phyloP scores from a whole-genome alignment of 192 early-diverging fungal species.

The Mortierella alpina region DNA sequence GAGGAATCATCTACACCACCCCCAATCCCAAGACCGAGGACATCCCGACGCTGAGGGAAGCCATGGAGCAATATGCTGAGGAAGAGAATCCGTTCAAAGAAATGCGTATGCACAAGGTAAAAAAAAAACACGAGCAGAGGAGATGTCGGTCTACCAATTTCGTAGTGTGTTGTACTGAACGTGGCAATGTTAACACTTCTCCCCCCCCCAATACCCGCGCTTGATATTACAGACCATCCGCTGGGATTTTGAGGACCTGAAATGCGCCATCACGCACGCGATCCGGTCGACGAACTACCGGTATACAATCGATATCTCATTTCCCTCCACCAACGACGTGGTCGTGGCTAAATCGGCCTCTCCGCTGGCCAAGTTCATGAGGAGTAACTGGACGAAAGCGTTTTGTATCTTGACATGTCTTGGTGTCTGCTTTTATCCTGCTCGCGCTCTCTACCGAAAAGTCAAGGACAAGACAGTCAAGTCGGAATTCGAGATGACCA shows the following conservation, averaged over 20 bases:
- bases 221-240: constrained; percentile 8
- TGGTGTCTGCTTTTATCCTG: constrained; percentile 49
- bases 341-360: constrained; percentile 40
- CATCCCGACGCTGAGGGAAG: constrained; percentile 23
- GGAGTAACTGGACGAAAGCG: constrained; percentile 37
- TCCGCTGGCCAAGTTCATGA: constrained; percentile 35
- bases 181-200: too few relatives aligned
- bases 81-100: constrained; percentile 55
- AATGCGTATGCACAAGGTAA: constrained; percentile 54
- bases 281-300: constrained; percentile 39
- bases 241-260: constrained; percentile 55
- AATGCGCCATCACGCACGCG: constrained; percentile 48
- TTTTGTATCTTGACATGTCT: constrained; percentile 42
- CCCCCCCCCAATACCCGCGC: background rate
- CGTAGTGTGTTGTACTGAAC: too few relatives aligned
- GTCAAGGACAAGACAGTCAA: constrained; percentile 39
- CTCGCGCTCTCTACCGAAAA: constrained; percentile 38
- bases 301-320: constrained; percentile 32
- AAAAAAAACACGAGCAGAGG: background rate
- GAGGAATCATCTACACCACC: constrained; percentile 27
- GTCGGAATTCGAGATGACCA: constrained; percentile 47
- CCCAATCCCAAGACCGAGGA: constrained; percentile 27
- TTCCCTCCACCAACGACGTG: constrained; percentile 43
- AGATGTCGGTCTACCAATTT: background rate
- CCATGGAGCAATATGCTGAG: constrained; percentile 46